phyloP scores from a whole-genome alignment of 306 rosid genomes.

The Vigna reflexopilosa region DNA sequence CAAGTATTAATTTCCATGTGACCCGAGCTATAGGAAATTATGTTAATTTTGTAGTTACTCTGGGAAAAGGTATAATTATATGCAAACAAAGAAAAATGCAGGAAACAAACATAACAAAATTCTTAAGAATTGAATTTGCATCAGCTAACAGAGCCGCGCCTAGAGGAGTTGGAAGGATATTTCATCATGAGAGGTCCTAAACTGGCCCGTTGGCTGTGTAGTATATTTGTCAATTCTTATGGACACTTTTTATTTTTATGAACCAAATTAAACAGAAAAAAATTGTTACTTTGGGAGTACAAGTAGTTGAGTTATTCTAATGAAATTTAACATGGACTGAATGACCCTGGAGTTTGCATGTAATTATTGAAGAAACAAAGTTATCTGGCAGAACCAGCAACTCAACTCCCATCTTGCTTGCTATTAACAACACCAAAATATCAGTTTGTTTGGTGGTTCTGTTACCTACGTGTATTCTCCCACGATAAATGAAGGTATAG shows the following conservation, averaged over 20 bases:
- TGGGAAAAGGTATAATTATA: background rate
- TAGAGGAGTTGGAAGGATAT: background rate
- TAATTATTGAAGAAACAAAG: background rate
- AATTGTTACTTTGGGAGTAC: no score
- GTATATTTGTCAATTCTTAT: no score
- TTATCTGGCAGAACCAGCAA: background rate
- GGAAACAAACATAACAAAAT: background rate
- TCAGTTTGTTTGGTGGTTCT: background rate
- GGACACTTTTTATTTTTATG: background rate
- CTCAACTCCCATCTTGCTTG: background rate
- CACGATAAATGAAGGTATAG: background rate
- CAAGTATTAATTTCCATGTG: conserved; percentile 14
- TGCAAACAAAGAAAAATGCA: background rate
- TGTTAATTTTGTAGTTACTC: background rate
- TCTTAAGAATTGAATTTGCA: background rate
- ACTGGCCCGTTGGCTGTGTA: background rate
- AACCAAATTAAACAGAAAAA: no score
- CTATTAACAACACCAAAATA: background rate
- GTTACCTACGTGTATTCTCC: background rate
- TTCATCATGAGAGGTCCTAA: background rate
- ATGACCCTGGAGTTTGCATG: background rate
- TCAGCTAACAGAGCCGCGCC: background rate
- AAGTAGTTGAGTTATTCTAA: no score
- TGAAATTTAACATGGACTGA: no score
- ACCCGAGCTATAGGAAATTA: background rate